Base-by-base conservation (phyloP, 768 basidiomycete genomes). In the Mycena chlorophos region DNA sequence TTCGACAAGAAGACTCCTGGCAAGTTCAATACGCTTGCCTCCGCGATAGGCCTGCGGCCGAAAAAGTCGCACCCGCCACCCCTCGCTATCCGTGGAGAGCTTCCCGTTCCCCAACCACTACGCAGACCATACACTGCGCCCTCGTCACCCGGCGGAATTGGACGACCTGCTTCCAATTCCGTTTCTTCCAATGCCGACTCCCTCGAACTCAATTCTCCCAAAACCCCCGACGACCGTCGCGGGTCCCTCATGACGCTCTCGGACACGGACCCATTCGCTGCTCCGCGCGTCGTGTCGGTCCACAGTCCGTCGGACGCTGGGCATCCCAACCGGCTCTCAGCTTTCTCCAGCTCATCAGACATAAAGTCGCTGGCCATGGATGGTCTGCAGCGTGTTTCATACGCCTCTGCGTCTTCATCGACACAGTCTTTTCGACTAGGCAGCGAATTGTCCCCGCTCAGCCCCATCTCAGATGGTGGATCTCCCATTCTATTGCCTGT, bases 241-340 rank as follows among this genome's bases (percentile, higher is more conserved):
- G 76, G 79, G 37, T 87, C 87, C 2, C 69, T 88, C 52, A 65
- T 87, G 51, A 85, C 85, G 3, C 74, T 85, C 22, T 82, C 84
- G 10, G 87, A 88, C 62, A 55, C 73, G 5, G 86, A 88, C 71
- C 86, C 86, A 4, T 87, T 88, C 63, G 83, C 82, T 25, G 75
- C 80, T 19, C n/a, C n/a, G n/a, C 75, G 75, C 40, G 73, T 75
- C 39, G 73, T 81, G 30, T 66, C 79, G 22, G 60, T 78, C 52
- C 77, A 65, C 65, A 69, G 66, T 69, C 71, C 73, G 57, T 62
- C 68, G 40, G 80, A n/a, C n/a, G n/a, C n/a, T n/a, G n/a, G n/a
- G n/a, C n/a, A 81, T 61, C 75, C 72, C 20, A 79, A 72, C 64
- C 77, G 77, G 53, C 71, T 82, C 26, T 85, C 85, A 22, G 76